Percentiles rank a stretch among this genome's conserved stretches.
phyloP scores from a whole-genome alignment of 352 stramenopile genomes.

The Pythium vanterpoolii region DNA sequence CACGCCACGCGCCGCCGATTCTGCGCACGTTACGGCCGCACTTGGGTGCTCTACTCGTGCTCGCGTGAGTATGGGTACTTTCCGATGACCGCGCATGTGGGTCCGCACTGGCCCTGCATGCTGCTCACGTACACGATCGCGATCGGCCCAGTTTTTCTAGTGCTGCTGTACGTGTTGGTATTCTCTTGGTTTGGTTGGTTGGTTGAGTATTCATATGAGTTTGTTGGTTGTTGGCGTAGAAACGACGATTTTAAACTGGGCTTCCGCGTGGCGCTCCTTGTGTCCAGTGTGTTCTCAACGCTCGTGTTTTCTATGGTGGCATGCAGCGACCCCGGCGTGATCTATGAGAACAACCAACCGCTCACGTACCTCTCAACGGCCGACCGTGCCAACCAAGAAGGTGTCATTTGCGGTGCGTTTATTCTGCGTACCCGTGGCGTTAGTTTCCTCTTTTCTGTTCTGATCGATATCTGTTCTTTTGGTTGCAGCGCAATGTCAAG shows the following conservation, averaged over 20 bases:
- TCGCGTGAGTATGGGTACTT: constrained; percentile 49
- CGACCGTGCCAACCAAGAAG: constrained; percentile 37
- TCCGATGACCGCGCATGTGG: constrained; percentile 58
- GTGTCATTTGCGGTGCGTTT: constrained; percentile 67
- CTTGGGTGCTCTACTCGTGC: constrained; percentile 55
- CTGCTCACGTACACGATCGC: constrained; percentile 70
- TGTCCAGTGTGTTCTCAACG: constrained; percentile 56
- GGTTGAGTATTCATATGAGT: too few species aligned
- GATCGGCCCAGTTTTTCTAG: constrained; percentile 47
- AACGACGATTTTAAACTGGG: constrained; percentile 33
- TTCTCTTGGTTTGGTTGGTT: too few species aligned
- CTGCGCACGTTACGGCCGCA: constrained; percentile 49
- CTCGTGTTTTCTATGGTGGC: constrained; percentile 73
- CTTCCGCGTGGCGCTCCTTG: constrained; percentile 43
- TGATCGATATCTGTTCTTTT: background rate
- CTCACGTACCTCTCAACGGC: constrained; percentile 23
- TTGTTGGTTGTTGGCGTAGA: constrained; percentile 8
- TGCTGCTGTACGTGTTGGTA: constrained; percentile 33
- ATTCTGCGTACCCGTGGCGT: background rate
- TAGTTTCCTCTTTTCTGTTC: constrained; percentile 6
- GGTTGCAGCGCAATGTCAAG: constrained; percentile 65
- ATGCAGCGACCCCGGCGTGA: constrained; percentile 69
- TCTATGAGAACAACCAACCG: constrained; percentile 49
- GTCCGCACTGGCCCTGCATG: constrained; percentile 71
- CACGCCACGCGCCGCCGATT: constrained; percentile 10